A percentile compares a stretch with the other conserved stretches of the same genome.
Evolutionary conservation across 257 asterid species (phyloP).

Genomic region (Solanum commersonii): DNA sequence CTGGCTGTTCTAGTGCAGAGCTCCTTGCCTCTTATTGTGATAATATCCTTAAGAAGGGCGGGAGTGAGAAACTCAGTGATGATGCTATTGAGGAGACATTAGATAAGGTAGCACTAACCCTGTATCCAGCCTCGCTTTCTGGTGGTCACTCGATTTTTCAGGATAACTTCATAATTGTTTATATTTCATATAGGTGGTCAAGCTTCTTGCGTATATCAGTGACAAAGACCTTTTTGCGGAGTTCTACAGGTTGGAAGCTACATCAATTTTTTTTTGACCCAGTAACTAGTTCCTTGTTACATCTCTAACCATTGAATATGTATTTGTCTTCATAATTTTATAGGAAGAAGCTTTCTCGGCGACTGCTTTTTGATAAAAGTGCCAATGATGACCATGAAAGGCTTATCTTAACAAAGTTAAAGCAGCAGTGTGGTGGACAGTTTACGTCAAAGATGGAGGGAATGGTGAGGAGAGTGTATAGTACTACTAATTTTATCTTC

Average conservation of each 20-base stretch:
- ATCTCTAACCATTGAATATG: background rate
- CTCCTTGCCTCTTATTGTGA: slow-evolving; percentile 42
- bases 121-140: background rate
- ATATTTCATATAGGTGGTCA: slow-evolving; percentile 24
- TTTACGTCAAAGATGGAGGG: slow-evolving; percentile 66
- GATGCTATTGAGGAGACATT: slow-evolving; percentile 44
- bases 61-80: slow-evolving; percentile 35
- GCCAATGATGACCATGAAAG: slow-evolving; percentile 44
- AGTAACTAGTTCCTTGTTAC: background rate
- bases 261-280: background rate
- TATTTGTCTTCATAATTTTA: background rate
- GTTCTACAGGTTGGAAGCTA: slow-evolving; percentile 26
- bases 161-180: background rate
- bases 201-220: slow-evolving; percentile 31
- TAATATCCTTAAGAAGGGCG: slow-evolving; percentile 44
- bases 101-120: slow-evolving; percentile 27
- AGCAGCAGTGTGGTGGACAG: slow-evolving; percentile 47
- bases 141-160: background rate
- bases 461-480: slow-evolving; percentile 25
- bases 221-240: slow-evolving; percentile 58
- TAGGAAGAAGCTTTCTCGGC: slow-evolving; percentile 54
- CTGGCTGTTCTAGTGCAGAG: slow-evolving; percentile 39
- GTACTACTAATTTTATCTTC: background rate
- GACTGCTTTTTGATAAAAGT: slow-evolving; percentile 40
- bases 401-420: slow-evolving; percentile 33